Evolutionary conservation across 2,329 filamentous ascomycete genomes (phyloP).

Genomic region (Ophiostoma sp.): DNA sequence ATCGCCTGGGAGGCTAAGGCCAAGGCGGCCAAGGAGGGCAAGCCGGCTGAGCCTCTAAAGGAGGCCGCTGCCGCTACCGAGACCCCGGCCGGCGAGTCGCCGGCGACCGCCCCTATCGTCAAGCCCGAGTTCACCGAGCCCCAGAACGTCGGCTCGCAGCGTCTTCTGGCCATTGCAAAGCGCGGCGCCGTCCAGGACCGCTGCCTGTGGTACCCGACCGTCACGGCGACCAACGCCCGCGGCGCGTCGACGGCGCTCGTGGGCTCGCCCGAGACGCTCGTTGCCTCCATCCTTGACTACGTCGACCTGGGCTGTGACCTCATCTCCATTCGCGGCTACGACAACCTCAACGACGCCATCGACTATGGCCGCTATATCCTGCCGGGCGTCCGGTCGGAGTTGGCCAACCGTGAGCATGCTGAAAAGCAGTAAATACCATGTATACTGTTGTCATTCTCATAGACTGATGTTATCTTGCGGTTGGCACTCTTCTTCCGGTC

Average conservation of each 20-base stretch:
- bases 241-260: conserved; percentile 56
- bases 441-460: no score
- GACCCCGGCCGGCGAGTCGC: not conserved
- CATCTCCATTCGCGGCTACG: conserved; percentile 57
- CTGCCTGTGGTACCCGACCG: conserved; percentile 58
- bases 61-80: conserved; percentile 28
- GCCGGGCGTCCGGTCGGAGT: conserved; percentile 37
- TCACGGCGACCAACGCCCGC: conserved; percentile 54
- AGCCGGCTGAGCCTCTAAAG: conserved; percentile 10
- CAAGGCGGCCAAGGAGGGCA: no score
- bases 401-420: no score
- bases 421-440: no score
- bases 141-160: conserved; percentile 55
- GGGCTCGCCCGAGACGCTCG: conserved; percentile 48
- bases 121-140: conserved; percentile 32
- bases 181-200: conserved; percentile 54
- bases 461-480: no score
- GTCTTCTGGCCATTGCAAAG: conserved; percentile 52
- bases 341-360: conserved; percentile 54
- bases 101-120: no score
- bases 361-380: conserved; percentile 55
- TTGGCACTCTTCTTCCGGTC: no score
- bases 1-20: no score
- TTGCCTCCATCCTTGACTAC: conserved; percentile 52
- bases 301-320: conserved; percentile 48